Percentiles rank a stretch among this genome's conserved stretches.
phyloP scores from a whole-genome alignment of 169 alveolate genomes.

The Toxoplasma gondii region DNA sequence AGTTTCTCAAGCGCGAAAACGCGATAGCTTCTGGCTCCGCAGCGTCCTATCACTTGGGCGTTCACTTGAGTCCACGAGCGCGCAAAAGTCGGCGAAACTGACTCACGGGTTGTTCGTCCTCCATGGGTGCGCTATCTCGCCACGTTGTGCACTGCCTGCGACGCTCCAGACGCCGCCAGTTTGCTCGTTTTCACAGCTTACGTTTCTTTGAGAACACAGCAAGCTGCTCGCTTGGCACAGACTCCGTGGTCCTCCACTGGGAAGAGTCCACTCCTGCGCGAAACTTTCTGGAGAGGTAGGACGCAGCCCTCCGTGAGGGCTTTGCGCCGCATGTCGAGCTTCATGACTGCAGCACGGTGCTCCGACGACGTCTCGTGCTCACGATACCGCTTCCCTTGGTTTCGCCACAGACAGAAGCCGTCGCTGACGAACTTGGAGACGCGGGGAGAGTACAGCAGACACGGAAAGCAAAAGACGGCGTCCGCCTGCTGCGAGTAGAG shows the following conservation, averaged over 20 bases:
- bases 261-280: neutral
- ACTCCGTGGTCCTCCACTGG: neutral
- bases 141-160: no score
- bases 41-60: no score
- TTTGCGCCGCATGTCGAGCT: neutral
- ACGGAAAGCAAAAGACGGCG: neutral
- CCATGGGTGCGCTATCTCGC: no score
- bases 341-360: neutral
- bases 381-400: neutral
- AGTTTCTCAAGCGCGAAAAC: no score
- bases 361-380: neutral
- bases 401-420: neutral
- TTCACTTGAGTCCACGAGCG: no score
- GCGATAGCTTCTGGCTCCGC: no score
- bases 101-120: no score
- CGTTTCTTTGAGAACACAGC: no score
- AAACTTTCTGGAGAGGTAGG: neutral
- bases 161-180: no score
- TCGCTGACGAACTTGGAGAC: neutral
- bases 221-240: no score
- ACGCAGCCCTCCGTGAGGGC: neutral
- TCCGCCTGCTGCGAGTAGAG: neutral
- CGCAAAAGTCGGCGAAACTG: no score
- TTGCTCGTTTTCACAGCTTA: no score
- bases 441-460: neutral